Evolutionary conservation across 2,329 filamentous ascomycete species (phyloP), one percentile per base, ranked within the genome.

Genomic region (Podosphaera fusca): DNA sequence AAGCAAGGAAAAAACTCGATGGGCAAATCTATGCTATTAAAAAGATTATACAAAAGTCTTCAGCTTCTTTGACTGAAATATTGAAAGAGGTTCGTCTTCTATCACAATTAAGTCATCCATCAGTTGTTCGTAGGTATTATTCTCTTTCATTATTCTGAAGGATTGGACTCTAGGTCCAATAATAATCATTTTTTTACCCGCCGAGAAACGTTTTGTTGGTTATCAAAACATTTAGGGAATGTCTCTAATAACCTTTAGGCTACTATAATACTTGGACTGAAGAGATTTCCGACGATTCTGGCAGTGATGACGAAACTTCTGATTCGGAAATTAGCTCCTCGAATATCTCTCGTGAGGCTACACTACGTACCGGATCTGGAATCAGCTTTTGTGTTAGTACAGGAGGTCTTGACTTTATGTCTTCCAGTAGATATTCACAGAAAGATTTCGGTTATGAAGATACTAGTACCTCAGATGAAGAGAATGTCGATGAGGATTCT

Each of bases 221-320:
- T n/a, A 45, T 45, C n/a, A 10, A 45, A 45, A 10, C 40, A 45
- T 45, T 45, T 10, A 10, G n/a, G 21, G 21, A 21, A 21, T 21
- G 33, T 40, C 56, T 31, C 47, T 34, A 55, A 42, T 21, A 31
- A 9, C 10, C 29, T 40, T 31, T 95, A 58, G 81, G 92, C 51
- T 98, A 98, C 68, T 95, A 89, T 69, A 89, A 88, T 57, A 89
- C 92, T 2, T 98, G 92, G 92, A 79, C 92, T 1, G 90, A 96
- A 67, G 82, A 89, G 63, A 68, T 79, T 14, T 69, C 71, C 4
- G 76, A 81, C 58, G 65, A 70, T 40, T 68, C 71, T 1, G 75
- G 77, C 8, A 76, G 75, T 0, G 81, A 82, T 46, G 76, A 74
- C 33, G 78, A 81, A 33, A 50, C 57, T 31, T 74, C 74, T 1